A percentile compares a stretch with the other conserved stretches of the same genome.
Evolutionary conservation across 208 protist genomes (phyloP).

Genomic region (Plasmodiophora brassicae): DNA sequence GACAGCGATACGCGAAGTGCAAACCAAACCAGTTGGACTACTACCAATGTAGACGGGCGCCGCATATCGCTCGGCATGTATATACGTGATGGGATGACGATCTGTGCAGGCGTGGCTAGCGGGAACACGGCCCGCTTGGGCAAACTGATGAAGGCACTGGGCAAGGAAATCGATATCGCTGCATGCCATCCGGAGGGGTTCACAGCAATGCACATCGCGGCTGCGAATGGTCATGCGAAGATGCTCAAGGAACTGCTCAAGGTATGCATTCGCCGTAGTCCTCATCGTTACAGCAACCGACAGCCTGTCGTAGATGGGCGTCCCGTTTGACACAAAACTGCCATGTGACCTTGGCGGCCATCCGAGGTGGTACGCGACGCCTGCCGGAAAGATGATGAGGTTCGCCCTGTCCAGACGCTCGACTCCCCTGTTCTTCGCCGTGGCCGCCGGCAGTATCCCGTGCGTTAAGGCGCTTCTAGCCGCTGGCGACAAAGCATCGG

Average conservation of each 20-base stretch:
- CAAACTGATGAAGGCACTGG: neutral
- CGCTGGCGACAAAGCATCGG: neutral
- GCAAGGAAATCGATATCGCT: neutral
- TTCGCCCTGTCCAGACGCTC: neutral
- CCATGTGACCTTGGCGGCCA: neutral
- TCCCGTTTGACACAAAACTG: neutral
- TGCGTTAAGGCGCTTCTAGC: neutral
- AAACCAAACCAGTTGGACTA: neutral
- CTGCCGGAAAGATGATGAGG: neutral
- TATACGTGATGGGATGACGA: neutral
- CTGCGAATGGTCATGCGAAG: constrained; percentile 14
- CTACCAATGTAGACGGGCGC: neutral
- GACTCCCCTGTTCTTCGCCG: neutral
- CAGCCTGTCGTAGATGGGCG: neutral
- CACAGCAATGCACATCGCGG: neutral
- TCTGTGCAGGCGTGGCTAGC: neutral
- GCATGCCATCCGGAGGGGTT: constrained; percentile 4
- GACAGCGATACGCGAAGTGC: neutral
- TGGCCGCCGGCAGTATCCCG: neutral
- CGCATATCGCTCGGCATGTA: neutral
- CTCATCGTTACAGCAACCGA: too few species aligned
- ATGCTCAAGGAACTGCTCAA: constrained; percentile 7
- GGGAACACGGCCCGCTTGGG: neutral
- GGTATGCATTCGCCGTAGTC: neutral
- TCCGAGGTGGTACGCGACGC: neutral